A percentile compares a stretch with the other conserved stretches of the same genome.
Conservation (phyloP, 805 yeast species). For the Metschnikowia matae region DNA sequence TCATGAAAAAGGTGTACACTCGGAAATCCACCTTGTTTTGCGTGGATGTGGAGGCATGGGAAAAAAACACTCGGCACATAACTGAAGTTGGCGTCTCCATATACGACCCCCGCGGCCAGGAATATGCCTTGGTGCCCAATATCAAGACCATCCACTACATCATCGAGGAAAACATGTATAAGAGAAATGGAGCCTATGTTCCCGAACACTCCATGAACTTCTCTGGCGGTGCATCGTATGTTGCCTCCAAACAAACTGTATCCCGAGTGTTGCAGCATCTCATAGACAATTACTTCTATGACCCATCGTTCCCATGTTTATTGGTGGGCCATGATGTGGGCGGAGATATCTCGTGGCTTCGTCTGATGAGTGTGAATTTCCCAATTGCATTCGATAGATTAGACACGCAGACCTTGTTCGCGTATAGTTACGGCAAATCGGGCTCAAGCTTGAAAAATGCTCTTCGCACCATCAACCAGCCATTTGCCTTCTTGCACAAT, state of each 20-base stretch:
- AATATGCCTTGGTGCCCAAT: conserved; percentile 15
- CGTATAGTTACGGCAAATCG: conserved; percentile 12
- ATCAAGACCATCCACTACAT: conserved; percentile 19
- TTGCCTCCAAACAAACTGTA: conserved; percentile 9
- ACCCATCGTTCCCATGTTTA: conserved; percentile 13
- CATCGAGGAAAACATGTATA: conserved; percentile 14
- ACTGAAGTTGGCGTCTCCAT: conserved; percentile 26
- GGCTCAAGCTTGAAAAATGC: conserved; percentile 22
- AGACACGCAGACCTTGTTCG: conserved; percentile 19
- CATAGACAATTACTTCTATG: conserved; percentile 13
- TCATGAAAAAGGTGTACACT: conserved; percentile 19
- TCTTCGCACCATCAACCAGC: conserved; percentile 18
- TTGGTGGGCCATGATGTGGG: conserved; percentile 18
- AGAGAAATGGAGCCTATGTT: conserved; percentile 18
- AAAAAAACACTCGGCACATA: conserved; percentile 11
- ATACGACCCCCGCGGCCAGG: conserved; percentile 19
- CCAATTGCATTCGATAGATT: conserved; percentile 6
- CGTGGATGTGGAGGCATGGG: conserved; percentile 26
- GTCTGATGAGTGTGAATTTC: conserved; percentile 7
- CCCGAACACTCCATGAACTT: conserved; percentile 21
- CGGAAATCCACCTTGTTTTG: conserved; percentile 18
- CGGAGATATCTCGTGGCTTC: conserved; percentile 16
- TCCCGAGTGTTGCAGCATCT: conserved; percentile 9
- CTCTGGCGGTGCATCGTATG: conserved; percentile 18
- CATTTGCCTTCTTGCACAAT: conserved; percentile 24